Percentiles rank a stretch among this genome's conserved stretches.
Conservation (phyloP, 2,329 filamentous ascomycete genomes). For the Plectosphaerella cucumerina region DNA sequence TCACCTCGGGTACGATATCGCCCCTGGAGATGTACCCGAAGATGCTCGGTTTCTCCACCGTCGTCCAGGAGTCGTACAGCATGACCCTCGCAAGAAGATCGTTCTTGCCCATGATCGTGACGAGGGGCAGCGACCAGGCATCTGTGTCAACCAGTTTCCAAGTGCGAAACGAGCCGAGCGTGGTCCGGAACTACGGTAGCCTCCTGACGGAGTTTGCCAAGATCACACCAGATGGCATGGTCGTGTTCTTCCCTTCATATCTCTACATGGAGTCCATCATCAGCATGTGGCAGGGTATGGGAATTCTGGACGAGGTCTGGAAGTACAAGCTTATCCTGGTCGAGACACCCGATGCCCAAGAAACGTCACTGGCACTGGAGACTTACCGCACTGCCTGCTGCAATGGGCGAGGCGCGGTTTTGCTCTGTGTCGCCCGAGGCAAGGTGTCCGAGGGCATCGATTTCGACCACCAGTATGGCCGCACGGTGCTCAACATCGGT, state of each 20-base stretch:
- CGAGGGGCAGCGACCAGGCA: conserved; percentile 88
- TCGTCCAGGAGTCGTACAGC: conserved; percentile 93
- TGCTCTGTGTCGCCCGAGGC: conserved; percentile 92
- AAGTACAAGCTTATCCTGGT: conserved; percentile 98
- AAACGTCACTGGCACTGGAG: conserved; percentile 91
- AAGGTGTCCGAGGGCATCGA: conserved; percentile 98
- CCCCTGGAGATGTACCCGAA: conserved; percentile 98
- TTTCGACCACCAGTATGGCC: conserved; percentile 97
- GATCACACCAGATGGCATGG: conserved; percentile 92
- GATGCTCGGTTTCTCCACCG: conserved; percentile 90
- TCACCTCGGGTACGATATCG: conserved; percentile 95
- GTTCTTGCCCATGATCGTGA: conserved; percentile 98
- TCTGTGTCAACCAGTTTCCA: conserved; percentile 92
- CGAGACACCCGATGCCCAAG: conserved; percentile 94
- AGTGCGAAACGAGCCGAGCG: conserved; percentile 89
- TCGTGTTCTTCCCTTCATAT: conserved; percentile 99
- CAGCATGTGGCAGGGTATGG: conserved; percentile 99
- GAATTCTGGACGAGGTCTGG: conserved; percentile 95
- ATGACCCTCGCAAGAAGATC: conserved; percentile 94
- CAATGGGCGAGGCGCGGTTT: conserved; percentile 88
- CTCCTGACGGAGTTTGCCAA: conserved; percentile 92
- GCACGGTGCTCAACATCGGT: conserved; percentile 92
- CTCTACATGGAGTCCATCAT: conserved; percentile 99
- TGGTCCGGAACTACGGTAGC: conserved; percentile 95
- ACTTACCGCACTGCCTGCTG: conserved; percentile 97